phyloP scores from a whole-genome alignment of 164 flowering plant species.

The Protea cynaroides region DNA sequence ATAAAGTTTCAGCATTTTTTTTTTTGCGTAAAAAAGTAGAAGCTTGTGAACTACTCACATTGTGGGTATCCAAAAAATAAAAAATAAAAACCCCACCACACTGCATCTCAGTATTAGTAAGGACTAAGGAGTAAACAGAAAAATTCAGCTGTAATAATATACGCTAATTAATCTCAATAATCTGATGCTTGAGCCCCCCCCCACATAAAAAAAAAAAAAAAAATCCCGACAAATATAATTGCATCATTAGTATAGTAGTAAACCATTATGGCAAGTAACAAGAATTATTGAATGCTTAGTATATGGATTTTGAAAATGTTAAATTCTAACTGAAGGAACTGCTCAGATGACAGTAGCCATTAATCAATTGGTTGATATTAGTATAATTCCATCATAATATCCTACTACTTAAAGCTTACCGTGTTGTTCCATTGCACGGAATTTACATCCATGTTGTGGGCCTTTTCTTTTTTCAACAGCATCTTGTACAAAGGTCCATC shows the following conservation, averaged over 20 bases:
- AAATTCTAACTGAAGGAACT: neutral
- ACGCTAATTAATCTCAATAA: too few species aligned
- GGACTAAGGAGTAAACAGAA: too few species aligned
- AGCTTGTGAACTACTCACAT: too few species aligned
- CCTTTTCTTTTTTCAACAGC: slow-evolving; percentile 73
- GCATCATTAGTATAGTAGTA: neutral
- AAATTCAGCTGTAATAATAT: too few species aligned
- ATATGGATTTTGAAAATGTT: neutral
- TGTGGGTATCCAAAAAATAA: too few species aligned
- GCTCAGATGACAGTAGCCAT: neutral
- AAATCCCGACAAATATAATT: neutral
- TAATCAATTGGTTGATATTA: neutral
- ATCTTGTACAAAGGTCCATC: slow-evolving; percentile 64
- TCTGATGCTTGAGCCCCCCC: too few species aligned
- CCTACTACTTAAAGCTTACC: slow-evolving; percentile 34
- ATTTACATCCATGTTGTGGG: slow-evolving; percentile 91
- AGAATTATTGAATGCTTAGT: neutral
- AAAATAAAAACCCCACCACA: too few species aligned
- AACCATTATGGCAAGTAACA: neutral
- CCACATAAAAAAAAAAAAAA: too few species aligned
- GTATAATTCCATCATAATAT: neutral
- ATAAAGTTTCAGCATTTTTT: too few species aligned
- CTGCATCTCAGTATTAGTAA: too few species aligned
- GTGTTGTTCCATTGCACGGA: slow-evolving; percentile 81
- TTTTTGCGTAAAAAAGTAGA: too few species aligned